These are phyloP conservation scores for Eimeria falciformis DNA, from an alignment of 169 alveolate species.

Conservation along the genomic window DNA sequence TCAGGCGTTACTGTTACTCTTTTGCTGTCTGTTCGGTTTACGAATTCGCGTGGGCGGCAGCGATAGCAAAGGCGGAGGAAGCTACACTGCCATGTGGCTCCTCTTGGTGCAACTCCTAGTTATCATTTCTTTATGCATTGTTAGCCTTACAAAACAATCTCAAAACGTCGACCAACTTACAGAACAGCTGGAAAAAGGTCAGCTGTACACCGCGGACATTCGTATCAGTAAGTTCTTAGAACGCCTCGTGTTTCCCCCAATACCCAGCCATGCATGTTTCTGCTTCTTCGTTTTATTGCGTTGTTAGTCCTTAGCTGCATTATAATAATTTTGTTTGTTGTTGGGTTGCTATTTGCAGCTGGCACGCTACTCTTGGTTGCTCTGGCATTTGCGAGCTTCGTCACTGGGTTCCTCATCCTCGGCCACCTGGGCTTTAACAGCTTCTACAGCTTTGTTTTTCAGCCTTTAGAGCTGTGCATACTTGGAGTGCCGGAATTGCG, in stretches of 20 bases:
- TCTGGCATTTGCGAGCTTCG: background rate
- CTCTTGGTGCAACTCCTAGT: conserved; percentile 25
- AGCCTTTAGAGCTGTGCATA: conserved; percentile 20
- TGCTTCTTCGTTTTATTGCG: too few relatives aligned
- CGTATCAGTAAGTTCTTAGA: conserved; percentile 48
- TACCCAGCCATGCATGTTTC: too few relatives aligned
- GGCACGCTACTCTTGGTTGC: conserved; percentile 8
- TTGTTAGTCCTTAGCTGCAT: background rate
- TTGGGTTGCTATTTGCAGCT: background rate
- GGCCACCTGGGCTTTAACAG: conserved; percentile 18
- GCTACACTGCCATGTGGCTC: conserved; percentile 57
- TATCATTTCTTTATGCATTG: background rate
- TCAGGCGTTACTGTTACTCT: conserved; percentile 35
- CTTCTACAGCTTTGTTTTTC: conserved; percentile 38
- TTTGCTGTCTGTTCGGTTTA: conserved; percentile 43
- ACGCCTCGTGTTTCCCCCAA: too few relatives aligned
- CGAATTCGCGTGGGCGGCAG: conserved; percentile 37
- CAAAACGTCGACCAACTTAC: background rate
- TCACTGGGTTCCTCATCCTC: background rate
- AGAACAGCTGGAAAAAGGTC: background rate
- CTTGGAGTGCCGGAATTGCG: background rate
- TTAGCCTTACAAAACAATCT: conserved; percentile 1
- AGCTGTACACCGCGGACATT: conserved; percentile 25
- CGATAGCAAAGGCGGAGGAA: conserved; percentile 55
- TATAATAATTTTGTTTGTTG: background rate